Percentiles rank a stretch among this genome's conserved stretches.
phyloP scores from a whole-genome alignment of 768 basidiomycete genomes.

The Lenzites betulinus region DNA sequence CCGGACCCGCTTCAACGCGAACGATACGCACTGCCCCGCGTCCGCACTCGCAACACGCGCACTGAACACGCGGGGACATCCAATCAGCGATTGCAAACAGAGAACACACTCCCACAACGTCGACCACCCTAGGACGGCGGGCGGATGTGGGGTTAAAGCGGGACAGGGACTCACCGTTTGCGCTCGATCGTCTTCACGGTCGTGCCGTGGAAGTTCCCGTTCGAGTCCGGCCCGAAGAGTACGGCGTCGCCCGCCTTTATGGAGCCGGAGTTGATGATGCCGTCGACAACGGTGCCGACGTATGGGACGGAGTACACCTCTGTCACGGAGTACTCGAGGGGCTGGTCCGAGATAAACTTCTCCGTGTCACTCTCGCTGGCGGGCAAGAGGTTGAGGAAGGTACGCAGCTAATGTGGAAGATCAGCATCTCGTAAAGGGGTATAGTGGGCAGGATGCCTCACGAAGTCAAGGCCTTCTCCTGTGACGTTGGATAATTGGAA shows the following conservation, averaged over 20 bases:
- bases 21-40: constrained; percentile 93
- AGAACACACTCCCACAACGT: not conserved
- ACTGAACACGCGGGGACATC: constrained; percentile 36
- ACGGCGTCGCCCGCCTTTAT: constrained; percentile 81
- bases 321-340: constrained; percentile 85
- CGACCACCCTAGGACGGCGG: too few relatives aligned
- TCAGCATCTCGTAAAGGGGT: too few relatives aligned
- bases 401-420: constrained; percentile 58
- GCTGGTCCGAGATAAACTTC: constrained; percentile 78
- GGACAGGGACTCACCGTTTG: constrained; percentile 59
- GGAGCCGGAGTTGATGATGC: constrained; percentile 75
- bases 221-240: constrained; percentile 88
- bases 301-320: constrained; percentile 87
- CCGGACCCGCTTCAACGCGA: constrained; percentile 89
- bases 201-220: constrained; percentile 82
- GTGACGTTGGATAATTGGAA: constrained; percentile 95
- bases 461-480: constrained; percentile 84
- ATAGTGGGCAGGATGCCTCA: constrained; percentile 35
- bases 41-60: constrained; percentile 84
- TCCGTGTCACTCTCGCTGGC: constrained; percentile 83
- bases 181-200: constrained; percentile 91
- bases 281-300: constrained; percentile 83
- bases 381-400: constrained; percentile 88
- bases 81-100: not conserved
- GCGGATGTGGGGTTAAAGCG: too few relatives aligned